Conservation (phyloP, 345 rosid genomes). For the Kernera saxatilis region DNA sequence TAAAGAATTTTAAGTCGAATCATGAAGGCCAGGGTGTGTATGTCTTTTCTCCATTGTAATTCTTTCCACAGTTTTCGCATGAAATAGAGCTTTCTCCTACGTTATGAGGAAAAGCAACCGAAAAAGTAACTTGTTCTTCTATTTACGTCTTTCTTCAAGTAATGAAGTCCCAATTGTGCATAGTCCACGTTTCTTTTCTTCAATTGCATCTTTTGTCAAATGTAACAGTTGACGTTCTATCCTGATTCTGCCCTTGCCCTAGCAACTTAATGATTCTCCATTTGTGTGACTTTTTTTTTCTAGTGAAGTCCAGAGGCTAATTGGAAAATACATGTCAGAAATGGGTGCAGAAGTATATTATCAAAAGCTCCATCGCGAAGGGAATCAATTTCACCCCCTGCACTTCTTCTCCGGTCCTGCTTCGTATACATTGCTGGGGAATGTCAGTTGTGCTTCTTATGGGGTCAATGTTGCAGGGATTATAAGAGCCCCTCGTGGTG, state of each 20-base stretch:
- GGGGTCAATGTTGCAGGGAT: constrained; percentile 56
- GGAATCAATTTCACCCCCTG: constrained; percentile 61
- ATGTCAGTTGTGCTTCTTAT: constrained; percentile 50
- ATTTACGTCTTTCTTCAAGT: background rate
- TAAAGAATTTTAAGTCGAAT: constrained; percentile 37
- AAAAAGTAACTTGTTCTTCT: background rate
- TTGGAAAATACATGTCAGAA: constrained; percentile 58
- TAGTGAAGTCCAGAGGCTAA: constrained; percentile 57
- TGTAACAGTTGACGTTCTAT: background rate
- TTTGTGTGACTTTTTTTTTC: constrained; percentile 6
- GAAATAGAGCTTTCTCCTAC: background rate
- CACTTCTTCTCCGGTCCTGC: constrained; percentile 68
- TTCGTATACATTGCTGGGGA: constrained; percentile 37
- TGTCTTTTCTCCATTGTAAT: constrained; percentile 26
- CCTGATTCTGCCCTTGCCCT: background rate
- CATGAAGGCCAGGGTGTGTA: constrained; percentile 54
- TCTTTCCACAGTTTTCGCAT: background rate
- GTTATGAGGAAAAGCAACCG: background rate
- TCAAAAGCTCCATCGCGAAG: constrained; percentile 68
- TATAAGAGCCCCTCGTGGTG: constrained; percentile 92
- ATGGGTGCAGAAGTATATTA: constrained; percentile 81
- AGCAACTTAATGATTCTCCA: background rate
- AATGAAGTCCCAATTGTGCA: background rate
- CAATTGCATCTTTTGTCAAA: background rate
- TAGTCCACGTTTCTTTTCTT: background rate